Base-by-base conservation (phyloP, 768 basidiomycete species). In the Krasilnikovozyma curviuscula region DNA sequence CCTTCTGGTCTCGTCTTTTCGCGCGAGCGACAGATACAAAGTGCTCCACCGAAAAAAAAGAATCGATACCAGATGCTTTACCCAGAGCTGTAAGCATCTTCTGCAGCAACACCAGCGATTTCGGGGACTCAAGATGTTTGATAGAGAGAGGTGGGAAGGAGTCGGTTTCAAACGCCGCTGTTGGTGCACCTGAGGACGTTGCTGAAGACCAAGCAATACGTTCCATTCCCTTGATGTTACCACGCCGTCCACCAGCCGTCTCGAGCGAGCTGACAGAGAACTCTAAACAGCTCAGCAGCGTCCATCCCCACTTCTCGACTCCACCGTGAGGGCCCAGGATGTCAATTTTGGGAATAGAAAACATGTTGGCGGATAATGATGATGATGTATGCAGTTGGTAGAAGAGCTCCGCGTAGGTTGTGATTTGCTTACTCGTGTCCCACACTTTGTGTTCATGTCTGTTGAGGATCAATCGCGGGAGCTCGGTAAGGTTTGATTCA, bases 221-320 rank as follows among this genome's bases (percentile, higher is more conserved):
- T n/a, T n/a, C n/a, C n/a, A n/a, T n/a, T n/a, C n/a, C n/a, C n/a
- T n/a, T n/a, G n/a, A n/a, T n/a, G n/a, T n/a, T n/a, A n/a, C n/a
- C n/a, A n/a, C n/a, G n/a, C n/a, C n/a, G n/a, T n/a, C n/a, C 63
- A 42, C 75, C n/a, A 46, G 38, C 9, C 19, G 38, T 7, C 3
- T 27, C 31, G 38, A 40, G 38, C 38, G 38, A 12, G 38, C 38
- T n/a, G 24, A 19, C 18, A 9, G 24, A 8, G 69, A 97, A 75
- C 55, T 85, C 78, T 32, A 95, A 66, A n/a, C 80, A 82, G 0
- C 75, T 73, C 25, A 97, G 70, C 4, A 98, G 59, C 40, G 74
- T 73, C 79, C 81, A 86, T 4, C 85, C 83, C 91, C 88, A 97
- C 61, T 78, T 78, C 57, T 93, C 85, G 16, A 93, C 75, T 0